Evolutionary conservation across 768 basidiomycete species (phyloP).

Genomic region (Lactarius hengduanensis): DNA sequence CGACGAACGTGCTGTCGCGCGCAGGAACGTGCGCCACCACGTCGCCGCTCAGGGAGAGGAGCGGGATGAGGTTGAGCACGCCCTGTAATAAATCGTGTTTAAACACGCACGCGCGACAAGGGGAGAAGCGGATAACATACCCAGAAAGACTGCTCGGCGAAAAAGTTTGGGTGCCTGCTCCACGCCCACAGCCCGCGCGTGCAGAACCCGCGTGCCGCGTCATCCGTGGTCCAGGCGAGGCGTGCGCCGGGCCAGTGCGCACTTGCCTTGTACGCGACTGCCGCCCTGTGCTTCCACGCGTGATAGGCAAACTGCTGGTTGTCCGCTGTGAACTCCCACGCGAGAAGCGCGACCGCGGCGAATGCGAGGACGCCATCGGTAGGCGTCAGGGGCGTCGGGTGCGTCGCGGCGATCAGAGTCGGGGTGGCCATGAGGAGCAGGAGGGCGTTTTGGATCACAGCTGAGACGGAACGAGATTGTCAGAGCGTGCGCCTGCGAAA

Average conservation of each 20-base stretch:
- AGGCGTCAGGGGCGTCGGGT: slow-evolving; percentile 49
- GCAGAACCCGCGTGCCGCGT: slow-evolving; percentile 77
- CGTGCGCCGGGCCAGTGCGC: slow-evolving; percentile 63
- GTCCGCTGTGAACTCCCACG: slow-evolving; percentile 80
- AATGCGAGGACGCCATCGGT: slow-evolving; percentile 64
- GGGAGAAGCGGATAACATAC: slow-evolving; percentile 41
- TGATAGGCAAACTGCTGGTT: slow-evolving; percentile 90
- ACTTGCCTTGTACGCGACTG: slow-evolving; percentile 2
- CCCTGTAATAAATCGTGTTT: slow-evolving; percentile 41
- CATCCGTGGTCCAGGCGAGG: slow-evolving; percentile 63
- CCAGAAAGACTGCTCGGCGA: slow-evolving; percentile 89
- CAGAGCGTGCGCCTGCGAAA: neutral
- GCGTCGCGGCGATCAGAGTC: slow-evolving; percentile 50
- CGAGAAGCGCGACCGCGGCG: slow-evolving; percentile 57
- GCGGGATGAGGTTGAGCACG: slow-evolving; percentile 66
- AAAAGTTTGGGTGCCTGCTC: slow-evolving; percentile 89
- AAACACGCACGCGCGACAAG: neutral
- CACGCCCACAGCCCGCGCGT: slow-evolving; percentile 85
- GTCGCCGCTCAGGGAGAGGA: slow-evolving; percentile 45
- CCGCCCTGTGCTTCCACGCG: slow-evolving; percentile 59
- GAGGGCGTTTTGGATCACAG: slow-evolving; percentile 76
- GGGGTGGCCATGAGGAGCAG: slow-evolving; percentile 71
- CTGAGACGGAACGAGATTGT: slow-evolving; percentile 33
- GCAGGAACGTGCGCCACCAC: slow-evolving; percentile 21
- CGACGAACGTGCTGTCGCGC: slow-evolving; percentile 29